Percentiles rank a stretch among this genome's conserved stretches.
These are phyloP conservation scores for Lentinula aciculospora DNA, from an alignment of 768 basidiomycete genomes.

Conservation along the genomic window DNA sequence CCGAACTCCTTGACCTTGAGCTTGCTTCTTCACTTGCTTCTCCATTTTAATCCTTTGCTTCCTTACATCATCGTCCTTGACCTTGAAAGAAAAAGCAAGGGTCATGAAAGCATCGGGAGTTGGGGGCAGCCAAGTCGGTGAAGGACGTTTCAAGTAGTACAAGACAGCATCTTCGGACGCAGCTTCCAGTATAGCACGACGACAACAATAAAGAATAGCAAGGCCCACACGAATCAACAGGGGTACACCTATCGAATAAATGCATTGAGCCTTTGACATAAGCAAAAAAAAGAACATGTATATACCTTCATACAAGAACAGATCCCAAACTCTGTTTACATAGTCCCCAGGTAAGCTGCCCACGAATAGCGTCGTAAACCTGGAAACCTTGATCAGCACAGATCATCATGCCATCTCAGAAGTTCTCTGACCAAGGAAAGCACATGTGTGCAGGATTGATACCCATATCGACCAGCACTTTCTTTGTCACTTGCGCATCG, in stretches of 20 bases:
- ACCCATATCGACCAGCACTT: constrained; percentile 58
- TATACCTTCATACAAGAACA: constrained; percentile 77
- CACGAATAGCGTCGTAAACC: constrained; percentile 73
- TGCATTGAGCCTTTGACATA: background rate
- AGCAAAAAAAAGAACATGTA: background rate
- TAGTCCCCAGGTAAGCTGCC: constrained; percentile 59
- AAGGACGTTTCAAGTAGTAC: constrained; percentile 43
- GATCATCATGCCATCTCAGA: constrained; percentile 10
- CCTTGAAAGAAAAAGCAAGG: constrained; percentile 56
- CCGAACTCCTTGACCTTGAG: constrained; percentile 19
- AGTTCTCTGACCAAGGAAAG: constrained; percentile 46
- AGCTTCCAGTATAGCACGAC: constrained; percentile 51
- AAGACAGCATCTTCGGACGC: constrained; percentile 42
- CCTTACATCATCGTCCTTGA: constrained; percentile 75
- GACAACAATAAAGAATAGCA: constrained; percentile 54
- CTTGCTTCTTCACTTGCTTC: constrained; percentile 62
- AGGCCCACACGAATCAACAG: constrained; percentile 74
- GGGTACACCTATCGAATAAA: constrained; percentile 47
- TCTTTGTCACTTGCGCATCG: constrained; percentile 57
- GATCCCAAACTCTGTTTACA: constrained; percentile 74
- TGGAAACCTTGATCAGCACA: constrained; percentile 18
- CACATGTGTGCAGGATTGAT: constrained; percentile 56
- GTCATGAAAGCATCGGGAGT: constrained; percentile 57
- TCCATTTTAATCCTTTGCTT: constrained; percentile 76
- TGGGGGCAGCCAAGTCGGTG: constrained; percentile 47